Evolutionary conservation across 176 grass and related monocot species (phyloP).

Genomic region (Cenchrus americanus): DNA sequence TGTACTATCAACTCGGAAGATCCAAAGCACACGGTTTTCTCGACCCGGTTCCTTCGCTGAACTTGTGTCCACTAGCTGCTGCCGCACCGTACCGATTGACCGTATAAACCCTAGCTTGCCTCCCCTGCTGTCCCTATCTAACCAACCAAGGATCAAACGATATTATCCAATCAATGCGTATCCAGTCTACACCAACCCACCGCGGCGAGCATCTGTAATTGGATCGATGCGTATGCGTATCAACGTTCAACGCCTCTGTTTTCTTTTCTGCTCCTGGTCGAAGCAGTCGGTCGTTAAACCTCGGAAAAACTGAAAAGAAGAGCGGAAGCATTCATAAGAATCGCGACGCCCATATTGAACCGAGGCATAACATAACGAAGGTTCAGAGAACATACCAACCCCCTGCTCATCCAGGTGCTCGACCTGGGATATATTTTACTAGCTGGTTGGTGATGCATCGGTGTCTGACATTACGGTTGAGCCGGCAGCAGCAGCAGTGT

Average conservation of each 20-base stretch:
- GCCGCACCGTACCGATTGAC: background rate
- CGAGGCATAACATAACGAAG: background rate
- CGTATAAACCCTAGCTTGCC: background rate
- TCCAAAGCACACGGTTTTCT: background rate
- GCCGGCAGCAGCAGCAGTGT: background rate
- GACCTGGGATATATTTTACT: background rate
- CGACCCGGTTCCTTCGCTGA: background rate
- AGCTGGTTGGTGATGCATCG: conserved; percentile 7
- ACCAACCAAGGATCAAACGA: background rate
- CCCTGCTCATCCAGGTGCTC: background rate
- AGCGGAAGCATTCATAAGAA: background rate
- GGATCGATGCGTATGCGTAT: background rate
- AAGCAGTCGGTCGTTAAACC: conserved; percentile 19
- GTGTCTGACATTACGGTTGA: conserved; percentile 1
- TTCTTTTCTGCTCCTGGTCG: background rate
- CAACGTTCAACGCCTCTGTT: background rate
- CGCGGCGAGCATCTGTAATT: background rate
- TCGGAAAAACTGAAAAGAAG: background rate
- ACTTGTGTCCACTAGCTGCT: background rate
- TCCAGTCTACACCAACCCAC: conserved; percentile 1
- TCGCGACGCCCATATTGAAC: background rate
- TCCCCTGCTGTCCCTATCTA: conserved; percentile 10
- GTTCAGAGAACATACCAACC: background rate
- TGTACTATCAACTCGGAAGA: background rate
- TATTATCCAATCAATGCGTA: background rate